Evolutionary conservation across 352 stramenopile species (phyloP).

Genomic region (Blastocystis sp.): DNA sequence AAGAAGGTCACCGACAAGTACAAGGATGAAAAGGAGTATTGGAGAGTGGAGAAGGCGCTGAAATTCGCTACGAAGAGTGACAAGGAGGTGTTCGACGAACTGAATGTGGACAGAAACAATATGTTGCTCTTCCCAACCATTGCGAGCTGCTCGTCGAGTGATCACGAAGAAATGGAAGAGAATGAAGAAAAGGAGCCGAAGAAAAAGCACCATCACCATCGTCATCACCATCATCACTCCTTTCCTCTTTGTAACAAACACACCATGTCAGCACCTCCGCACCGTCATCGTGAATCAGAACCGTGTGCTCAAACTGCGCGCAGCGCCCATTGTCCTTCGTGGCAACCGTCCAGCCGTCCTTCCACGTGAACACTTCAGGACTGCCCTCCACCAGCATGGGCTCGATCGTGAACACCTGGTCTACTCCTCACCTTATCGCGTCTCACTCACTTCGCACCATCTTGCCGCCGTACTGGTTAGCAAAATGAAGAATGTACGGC

Average conservation of each 20-base stretch:
- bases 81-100: slow-evolving; percentile 3
- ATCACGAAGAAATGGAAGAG: background rate
- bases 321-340: slow-evolving; percentile 86
- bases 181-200: background rate
- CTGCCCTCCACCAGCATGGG: slow-evolving; percentile 88
- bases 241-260: slow-evolving; percentile 58
- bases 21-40: slow-evolving; percentile 64
- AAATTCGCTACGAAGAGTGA: slow-evolving; percentile 26
- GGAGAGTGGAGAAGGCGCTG: slow-evolving; percentile 53
- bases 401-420: slow-evolving; percentile 92
- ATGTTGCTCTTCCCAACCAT: slow-evolving; percentile 59
- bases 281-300: slow-evolving; percentile 92
- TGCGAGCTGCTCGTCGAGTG: slow-evolving; percentile 56
- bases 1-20: slow-evolving; percentile 18
- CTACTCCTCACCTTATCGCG: background rate
- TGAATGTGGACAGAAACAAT: background rate
- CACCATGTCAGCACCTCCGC: slow-evolving; percentile 88
- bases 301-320: slow-evolving; percentile 92
- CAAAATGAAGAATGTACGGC: slow-evolving; percentile 87
- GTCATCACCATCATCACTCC: slow-evolving; percentile 18
- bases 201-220: slow-evolving; percentile 23
- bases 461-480: slow-evolving; percentile 77
- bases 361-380: slow-evolving; percentile 79
- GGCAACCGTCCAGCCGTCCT: slow-evolving; percentile 90
- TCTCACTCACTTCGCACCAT: slow-evolving; percentile 82